Evolutionary conservation across 371 early-diverging fungal genomes (phyloP).

Genomic region (Dinochytrium kinnereticum): DNA sequence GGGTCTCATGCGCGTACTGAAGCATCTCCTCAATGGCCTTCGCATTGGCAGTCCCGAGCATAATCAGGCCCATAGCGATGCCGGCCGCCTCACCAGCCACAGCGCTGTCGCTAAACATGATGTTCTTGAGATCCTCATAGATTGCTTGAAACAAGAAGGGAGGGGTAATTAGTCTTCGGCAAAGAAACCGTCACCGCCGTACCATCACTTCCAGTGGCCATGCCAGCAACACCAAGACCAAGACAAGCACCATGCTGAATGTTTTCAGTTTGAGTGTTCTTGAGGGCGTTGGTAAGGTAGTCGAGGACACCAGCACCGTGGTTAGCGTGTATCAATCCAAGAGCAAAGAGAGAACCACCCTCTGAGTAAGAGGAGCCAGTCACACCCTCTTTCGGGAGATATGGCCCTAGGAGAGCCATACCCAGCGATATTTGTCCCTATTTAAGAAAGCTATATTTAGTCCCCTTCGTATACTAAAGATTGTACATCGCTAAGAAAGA

Average conservation of each 20-base stretch:
- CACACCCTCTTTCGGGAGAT: constrained; percentile 91
- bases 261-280: constrained; percentile 83
- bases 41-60: constrained; percentile 89
- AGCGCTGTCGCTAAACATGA: constrained; percentile 91
- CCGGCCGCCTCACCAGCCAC: constrained; percentile 98
- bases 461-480: no score
- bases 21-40: constrained; percentile 92
- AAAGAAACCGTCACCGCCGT: constrained; percentile 19
- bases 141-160: constrained; percentile 54
- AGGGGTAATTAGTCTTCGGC: neutral
- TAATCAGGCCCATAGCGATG: constrained; percentile 96
- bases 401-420: constrained; percentile 84
- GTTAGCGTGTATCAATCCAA: constrained; percentile 97
- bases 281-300: constrained; percentile 82
- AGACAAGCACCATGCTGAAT: constrained; percentile 98
- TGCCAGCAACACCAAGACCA: constrained; percentile 96
- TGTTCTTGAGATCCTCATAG: constrained; percentile 84
- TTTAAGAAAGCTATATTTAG: neutral
- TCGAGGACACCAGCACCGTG: constrained; percentile 78
- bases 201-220: constrained; percentile 91
- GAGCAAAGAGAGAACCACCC: constrained; percentile 97
- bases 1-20: constrained; percentile 94
- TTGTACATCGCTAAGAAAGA: no score
- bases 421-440: constrained; percentile 90
- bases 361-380: constrained; percentile 89